A percentile compares a stretch with the other conserved stretches of the same genome.
Conservation (phyloP, 2,329 filamentous ascomycete species). For the Penicillium sp. region DNA sequence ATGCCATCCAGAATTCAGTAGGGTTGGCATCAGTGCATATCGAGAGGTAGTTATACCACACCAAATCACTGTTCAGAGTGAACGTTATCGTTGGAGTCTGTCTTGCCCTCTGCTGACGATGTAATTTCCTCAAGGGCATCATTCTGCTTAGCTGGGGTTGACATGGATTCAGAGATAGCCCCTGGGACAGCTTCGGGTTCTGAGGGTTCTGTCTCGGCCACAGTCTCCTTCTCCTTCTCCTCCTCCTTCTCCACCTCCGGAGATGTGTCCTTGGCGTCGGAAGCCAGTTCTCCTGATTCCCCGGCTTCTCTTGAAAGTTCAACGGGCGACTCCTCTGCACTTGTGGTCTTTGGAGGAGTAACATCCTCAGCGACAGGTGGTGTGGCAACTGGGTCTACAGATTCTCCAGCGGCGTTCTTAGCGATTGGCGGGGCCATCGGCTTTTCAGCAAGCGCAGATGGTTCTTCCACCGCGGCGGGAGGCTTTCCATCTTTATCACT, state of each 20-base stretch:
- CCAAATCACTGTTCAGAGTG: slow-evolving; percentile 1
- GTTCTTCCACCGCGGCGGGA: slow-evolving; percentile 8
- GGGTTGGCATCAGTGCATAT: neutral
- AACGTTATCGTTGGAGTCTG: slow-evolving; percentile 23
- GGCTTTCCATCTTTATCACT: slow-evolving; percentile 16
- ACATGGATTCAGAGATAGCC: slow-evolving; percentile 7
- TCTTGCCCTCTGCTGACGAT: slow-evolving; percentile 29
- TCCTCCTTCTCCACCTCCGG: neutral
- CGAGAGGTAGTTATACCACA: neutral
- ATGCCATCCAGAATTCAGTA: neutral
- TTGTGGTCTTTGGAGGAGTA: slow-evolving; percentile 1
- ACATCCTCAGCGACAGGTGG: slow-evolving; percentile 10
- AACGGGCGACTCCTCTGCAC: slow-evolving; percentile 5
- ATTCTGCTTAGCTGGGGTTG: slow-evolving; percentile 17
- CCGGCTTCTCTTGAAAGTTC: neutral
- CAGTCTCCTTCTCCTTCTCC: slow-evolving; percentile 1
- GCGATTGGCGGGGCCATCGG: slow-evolving; percentile 32
- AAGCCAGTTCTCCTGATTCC: neutral
- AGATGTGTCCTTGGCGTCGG: neutral
- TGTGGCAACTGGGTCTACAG: slow-evolving; percentile 29
- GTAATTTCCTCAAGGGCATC: slow-evolving; percentile 23
- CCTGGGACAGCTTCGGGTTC: neutral
- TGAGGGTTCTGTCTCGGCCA: neutral
- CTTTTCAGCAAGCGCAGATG: slow-evolving; percentile 10
- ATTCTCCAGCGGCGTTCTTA: slow-evolving; percentile 36